A percentile compares a stretch with the other conserved stretches of the same genome.
These are phyloP conservation scores for Scedosporium dehoogii DNA, from an alignment of 2,329 filamentous ascomycete genomes.

Conservation along the genomic window DNA sequence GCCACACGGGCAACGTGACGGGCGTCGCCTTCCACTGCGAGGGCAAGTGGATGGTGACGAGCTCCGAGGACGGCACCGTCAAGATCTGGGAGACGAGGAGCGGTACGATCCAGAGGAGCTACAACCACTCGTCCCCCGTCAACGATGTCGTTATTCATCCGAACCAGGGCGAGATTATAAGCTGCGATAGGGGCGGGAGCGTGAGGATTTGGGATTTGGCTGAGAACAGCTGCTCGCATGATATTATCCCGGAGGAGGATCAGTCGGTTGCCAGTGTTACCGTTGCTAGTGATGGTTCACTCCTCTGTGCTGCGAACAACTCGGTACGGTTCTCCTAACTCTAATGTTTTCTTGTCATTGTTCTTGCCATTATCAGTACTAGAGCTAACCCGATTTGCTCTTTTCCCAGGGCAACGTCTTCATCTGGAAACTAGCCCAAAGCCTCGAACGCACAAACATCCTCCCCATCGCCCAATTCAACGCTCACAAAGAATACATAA, in stretches of 20 bases:
- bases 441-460: conserved; percentile 71
- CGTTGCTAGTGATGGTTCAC: conserved; percentile 84
- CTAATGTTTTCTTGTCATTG: not conserved
- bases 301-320: conserved; percentile 91
- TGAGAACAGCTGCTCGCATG: conserved; percentile 93
- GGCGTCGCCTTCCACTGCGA: conserved; percentile 97
- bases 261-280: conserved; percentile 90
- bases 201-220: conserved; percentile 94
- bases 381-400: not conserved
- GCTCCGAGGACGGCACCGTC: conserved; percentile 90
- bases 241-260: conserved; percentile 93
- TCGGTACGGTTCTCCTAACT: conserved; percentile 42
- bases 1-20: conserved; percentile 91
- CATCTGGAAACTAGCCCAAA: conserved; percentile 88
- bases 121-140: conserved; percentile 77
- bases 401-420: conserved; percentile 75
- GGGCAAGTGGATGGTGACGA: conserved; percentile 99
- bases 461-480: conserved; percentile 82
- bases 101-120: conserved; percentile 82
- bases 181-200: conserved; percentile 85
- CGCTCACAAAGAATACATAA: conserved; percentile 88
- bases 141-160: conserved; percentile 99
- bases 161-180: conserved; percentile 96
- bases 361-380: not conserved
- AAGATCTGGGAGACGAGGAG: conserved; percentile 94